Evolutionary conservation across 2,329 filamentous ascomycete species (phyloP), one percentile per base, ranked within the genome.

Genomic region (Atkinsonella hypoxylon): DNA sequence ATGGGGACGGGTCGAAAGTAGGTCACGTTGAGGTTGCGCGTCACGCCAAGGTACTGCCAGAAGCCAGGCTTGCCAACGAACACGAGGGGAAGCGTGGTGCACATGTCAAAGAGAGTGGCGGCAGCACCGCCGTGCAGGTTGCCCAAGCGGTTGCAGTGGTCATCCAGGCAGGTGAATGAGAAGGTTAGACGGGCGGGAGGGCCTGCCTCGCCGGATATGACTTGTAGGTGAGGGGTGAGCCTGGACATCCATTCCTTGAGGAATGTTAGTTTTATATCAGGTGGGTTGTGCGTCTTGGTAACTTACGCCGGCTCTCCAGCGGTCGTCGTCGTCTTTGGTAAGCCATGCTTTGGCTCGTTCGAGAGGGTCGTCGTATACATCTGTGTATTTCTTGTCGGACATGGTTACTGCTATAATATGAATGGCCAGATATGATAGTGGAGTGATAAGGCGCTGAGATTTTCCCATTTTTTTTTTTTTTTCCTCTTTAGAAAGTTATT

Each of bases 61-160:
- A 75, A 79, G 6, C 81, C 83, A 0, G 77, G 77, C 20, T 68
- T 68, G 43, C 75, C 74, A 48, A 83, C 63, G 38, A 82, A 71
- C 10, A 74, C 64, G 12, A 87, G 64, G 3, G 79, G 70, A 17
- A 79, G 62, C 3, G 78, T 79, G 0, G 85, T 87, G 57, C 78
- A 74, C 51, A 77, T 68, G 66, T 89, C 85, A 56, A 87, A 82
- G 4, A 89, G 65, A 0, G 82, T 82, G 2, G 85, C 77, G 0
- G 79, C 73, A 55, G 79, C 82, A 17, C 80, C 81, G 49, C 79
- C 80, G 59, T 83, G 80, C 50, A 84, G 66, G 65, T 75, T 82
- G 26, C 64, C 63, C 13, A 74, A 52, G 6, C 70, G 65, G 63
- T 83, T 83, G 63, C 70, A 73, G 66, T 83, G 75, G 3, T 67